Base-by-base conservation (phyloP, 805 yeast genomes). In the Metschnikowia lochheadii region DNA sequence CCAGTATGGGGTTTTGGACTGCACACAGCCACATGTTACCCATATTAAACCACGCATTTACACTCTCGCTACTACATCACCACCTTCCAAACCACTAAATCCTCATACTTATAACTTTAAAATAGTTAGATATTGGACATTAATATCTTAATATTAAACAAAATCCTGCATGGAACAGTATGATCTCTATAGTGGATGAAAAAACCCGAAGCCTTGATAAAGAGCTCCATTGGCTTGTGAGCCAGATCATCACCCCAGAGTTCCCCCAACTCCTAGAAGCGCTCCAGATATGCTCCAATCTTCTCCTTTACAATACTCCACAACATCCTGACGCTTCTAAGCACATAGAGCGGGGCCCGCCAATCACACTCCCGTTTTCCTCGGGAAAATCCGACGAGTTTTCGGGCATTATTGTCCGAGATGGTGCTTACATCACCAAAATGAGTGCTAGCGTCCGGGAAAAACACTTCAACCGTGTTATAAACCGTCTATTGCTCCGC, bases 341-440 rank as follows among this genome's bases (percentile, higher is more conserved):
- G 29, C 56, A 53, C 38, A 61, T 63, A n/a, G 69, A 64, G 49
- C 49, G 70, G 13, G 76, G 75, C 1, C 73, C 75, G 26, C 38
- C 56, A 15, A 74, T 81, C 47, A 83, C 78, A 50, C 68, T 85
- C 46, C 87, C 90, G 0, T 65, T 85, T 6, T 70, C 83, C 0
- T 73, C 83, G 0, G 68, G 75, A 14, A 78, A 82, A 49, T 76
- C 78, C 49, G 85, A 82, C 50, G 66, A 73, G 2, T 64, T 84
- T 14, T 83, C 83, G 52, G 92, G 92, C 0, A 72, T 81, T 1
- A 63, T 85, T 0, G 78, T 80, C 0, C 64, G 91, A 46, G 76
- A 73, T 48, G 83, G 84, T 6, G 73, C 77, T 11, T 75, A 76
- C 53, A 69, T 85, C 5, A 70, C 77, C 1, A 78, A 78, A 31